Evolutionary conservation across 73 alveolate genomes (phyloP), one percentile per base, ranked within the genome.

Genomic region (Paramecium pentaurelia): DNA sequence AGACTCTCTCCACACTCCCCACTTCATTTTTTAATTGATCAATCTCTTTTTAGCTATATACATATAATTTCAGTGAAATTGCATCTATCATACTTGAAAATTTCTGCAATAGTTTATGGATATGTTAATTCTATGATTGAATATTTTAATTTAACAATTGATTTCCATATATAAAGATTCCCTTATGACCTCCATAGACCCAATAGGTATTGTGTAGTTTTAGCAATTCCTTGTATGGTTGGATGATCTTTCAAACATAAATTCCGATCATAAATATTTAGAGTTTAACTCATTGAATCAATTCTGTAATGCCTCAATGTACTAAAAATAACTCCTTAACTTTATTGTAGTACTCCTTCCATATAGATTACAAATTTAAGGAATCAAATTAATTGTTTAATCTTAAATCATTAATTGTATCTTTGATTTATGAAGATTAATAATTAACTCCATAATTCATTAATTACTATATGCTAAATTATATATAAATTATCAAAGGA

Each of bases 161-260:
- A 75, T 98, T 98, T 47, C 99, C 99, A 86, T 92, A 97, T 7
- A 97, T 92, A 89, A 97, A 98, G 70, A 97, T 95, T 3, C 99
- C 99, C 30, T 96, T 95, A 85, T 97, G 96, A 5, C 97, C 93
- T 77, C 99, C 99, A 64, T 96, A 92, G 42, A 98, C 71, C 86
- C 95, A 93, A 64, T 95, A 97, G 49, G 93, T 77, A 40, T 95
- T 71, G n/a, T 96, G 93, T 40, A 93, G 75, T 91, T 93, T 92
- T 84, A 93, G 70, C 36, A 98, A 97, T 97, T 1, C 98, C 99
- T 90, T 44, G 97, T 71, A 96, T 96, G 28, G 97, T 98, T 11
- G 99, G 99, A 80, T 96, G 97, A 25, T 64, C 92, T 58, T 95
- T 88, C 9, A 88, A 95, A 51, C 86, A 88, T 30, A 99, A 99